These are phyloP conservation scores for Pythium myriotylum DNA, from an alignment of 352 stramenopile genomes.

Conservation along the genomic window DNA sequence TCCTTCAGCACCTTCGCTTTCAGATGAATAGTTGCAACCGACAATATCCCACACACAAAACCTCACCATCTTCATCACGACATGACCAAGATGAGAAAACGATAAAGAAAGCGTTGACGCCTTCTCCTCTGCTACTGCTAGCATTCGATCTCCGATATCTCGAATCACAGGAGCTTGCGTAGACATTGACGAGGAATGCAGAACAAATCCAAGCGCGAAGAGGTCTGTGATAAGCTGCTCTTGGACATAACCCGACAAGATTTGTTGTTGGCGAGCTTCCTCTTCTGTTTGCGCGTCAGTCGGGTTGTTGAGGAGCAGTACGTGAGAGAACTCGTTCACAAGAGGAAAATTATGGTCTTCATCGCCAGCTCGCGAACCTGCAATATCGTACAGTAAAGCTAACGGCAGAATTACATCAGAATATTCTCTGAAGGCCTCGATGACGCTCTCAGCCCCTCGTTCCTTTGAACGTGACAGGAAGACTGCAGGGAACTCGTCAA, in stretches of 20 bases:
- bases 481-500: slow-evolving; percentile 20
- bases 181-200: slow-evolving; percentile 22
- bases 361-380: neutral
- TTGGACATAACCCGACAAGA: slow-evolving; percentile 26
- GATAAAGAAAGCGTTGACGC: slow-evolving; percentile 44
- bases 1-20: neutral
- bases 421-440: slow-evolving; percentile 6
- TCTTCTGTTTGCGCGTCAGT: neutral
- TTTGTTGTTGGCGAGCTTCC: neutral
- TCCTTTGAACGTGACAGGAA: neutral
- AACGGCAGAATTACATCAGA: slow-evolving; percentile 26
- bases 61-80: slow-evolving; percentile 66
- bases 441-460: neutral
- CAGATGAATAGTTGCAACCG: slow-evolving; percentile 10
- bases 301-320: slow-evolving; percentile 6
- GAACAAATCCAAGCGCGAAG: slow-evolving; percentile 70
- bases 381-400: slow-evolving; percentile 27
- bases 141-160: slow-evolving; percentile 43
- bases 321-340: slow-evolving; percentile 14
- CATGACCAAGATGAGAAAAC: slow-evolving; percentile 58
- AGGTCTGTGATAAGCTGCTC: slow-evolving; percentile 73
- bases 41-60: slow-evolving; percentile 65
- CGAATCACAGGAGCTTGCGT: slow-evolving; percentile 8
- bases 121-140: slow-evolving; percentile 50
- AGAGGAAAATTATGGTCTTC: slow-evolving; percentile 12